Evolutionary conservation across 371 early-diverging fungal species (phyloP).

Genomic region (Mucor irregularis): DNA sequence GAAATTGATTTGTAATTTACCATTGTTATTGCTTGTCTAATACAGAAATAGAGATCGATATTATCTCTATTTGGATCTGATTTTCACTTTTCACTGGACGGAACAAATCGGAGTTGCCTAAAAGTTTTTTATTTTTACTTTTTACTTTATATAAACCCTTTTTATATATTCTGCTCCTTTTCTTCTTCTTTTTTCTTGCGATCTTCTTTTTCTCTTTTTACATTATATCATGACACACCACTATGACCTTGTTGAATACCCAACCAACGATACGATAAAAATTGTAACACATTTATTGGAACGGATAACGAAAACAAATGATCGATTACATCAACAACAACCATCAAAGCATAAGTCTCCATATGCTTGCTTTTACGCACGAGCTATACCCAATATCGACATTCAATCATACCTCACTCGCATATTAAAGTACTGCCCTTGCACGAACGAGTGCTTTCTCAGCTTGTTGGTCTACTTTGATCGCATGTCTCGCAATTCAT

Average conservation of each 20-base stretch:
- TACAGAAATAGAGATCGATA: no score
- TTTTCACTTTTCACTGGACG: no score
- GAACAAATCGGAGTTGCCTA: not conserved
- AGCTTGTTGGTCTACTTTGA: conserved; percentile 81
- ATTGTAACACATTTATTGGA: conserved; percentile 44
- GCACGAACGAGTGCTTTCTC: conserved; percentile 74
- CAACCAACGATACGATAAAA: conserved; percentile 41
- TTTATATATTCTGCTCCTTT: not conserved
- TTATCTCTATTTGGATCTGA: no score
- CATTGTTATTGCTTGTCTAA: no score
- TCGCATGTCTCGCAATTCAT: conserved; percentile 52
- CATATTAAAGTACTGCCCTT: conserved; percentile 77
- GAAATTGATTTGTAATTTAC: no score
- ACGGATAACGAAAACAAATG: conserved; percentile 47
- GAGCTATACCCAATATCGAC: conserved; percentile 69
- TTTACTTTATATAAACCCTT: not conserved
- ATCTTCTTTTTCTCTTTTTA: not conserved
- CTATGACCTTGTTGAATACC: conserved; percentile 45
- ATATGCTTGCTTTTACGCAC: conserved; percentile 61
- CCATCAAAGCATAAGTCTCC: conserved; percentile 8
- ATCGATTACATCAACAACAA: conserved; percentile 24
- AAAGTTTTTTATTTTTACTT: not conserved
- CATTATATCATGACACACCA: conserved; percentile 2
- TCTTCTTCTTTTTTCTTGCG: not conserved
- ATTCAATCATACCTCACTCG: conserved; percentile 62